phyloP scores from a whole-genome alignment of 441 rosid species.

The Omphalea diandra region DNA sequence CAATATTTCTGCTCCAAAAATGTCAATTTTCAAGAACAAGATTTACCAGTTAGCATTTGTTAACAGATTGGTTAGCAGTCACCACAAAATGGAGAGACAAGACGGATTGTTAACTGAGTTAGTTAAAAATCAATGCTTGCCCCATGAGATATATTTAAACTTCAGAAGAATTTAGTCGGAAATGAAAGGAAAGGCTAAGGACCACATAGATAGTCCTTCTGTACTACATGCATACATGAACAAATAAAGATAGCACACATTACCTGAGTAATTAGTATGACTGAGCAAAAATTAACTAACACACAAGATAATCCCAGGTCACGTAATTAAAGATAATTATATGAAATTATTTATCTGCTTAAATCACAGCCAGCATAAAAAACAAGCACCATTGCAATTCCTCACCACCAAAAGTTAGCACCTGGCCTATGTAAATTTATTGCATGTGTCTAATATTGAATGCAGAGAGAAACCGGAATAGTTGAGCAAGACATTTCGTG shows the following conservation, averaged over 20 bases:
- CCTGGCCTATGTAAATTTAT: conserved; percentile 1
- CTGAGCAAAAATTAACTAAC: not conserved
- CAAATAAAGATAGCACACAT: conserved; percentile 13
- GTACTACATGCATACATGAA: conserved; percentile 12
- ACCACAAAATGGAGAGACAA: conserved; percentile 69
- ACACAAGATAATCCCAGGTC: not conserved
- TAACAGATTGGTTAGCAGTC: conserved; percentile 71
- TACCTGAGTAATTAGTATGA: conserved; percentile 13
- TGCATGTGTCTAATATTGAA: not conserved
- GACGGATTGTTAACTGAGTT: conserved; percentile 55
- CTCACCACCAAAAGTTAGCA: conserved; percentile 15
- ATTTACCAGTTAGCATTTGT: conserved; percentile 95
- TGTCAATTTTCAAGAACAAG: conserved; percentile 98
- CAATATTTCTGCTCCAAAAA: conserved; percentile 99
- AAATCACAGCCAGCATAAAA: conserved; percentile 1
- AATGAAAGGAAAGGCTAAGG: conserved; percentile 27
- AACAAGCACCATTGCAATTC: conserved; percentile 1
- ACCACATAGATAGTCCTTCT: conserved; percentile 15
- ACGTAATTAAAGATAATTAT: not conserved
- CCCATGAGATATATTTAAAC: conserved; percentile 35
- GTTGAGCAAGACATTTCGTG: not conserved
- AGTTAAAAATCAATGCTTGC: conserved; percentile 46
- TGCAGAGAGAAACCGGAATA: not conserved
- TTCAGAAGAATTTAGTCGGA: conserved; percentile 30
- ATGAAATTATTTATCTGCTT: not conserved